A percentile compares a stretch with the other conserved stretches of the same genome.
Conservation (phyloP, 768 basidiomycete species). For the Termitomyces sp. region DNA sequence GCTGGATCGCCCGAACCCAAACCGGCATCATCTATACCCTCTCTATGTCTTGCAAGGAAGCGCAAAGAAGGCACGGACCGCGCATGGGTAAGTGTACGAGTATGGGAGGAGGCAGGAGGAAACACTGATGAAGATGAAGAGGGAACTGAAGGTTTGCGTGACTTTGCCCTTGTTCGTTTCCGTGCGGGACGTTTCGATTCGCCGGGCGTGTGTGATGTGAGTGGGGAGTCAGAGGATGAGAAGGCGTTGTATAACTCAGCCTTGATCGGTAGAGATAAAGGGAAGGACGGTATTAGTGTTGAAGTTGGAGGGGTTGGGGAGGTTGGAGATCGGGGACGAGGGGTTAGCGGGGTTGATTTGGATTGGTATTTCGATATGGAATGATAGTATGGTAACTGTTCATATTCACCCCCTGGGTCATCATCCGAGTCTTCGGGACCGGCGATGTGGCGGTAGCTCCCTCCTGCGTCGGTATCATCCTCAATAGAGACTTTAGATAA, state of each 20-base stretch:
- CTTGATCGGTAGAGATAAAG: conserved; percentile 24
- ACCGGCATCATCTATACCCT: background rate
- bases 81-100: background rate
- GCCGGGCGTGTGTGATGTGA: background rate
- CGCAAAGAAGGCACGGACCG: conserved; percentile 2
- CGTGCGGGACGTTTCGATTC: background rate
- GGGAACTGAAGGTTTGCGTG: background rate
- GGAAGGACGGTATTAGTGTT: background rate
- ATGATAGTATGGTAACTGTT: conserved; percentile 4
- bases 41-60: background rate
- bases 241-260: background rate
- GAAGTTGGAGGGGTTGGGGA: background rate
- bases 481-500: background rate
- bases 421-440: background rate
- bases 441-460: background rate
- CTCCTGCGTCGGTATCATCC: background rate
- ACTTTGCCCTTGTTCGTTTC: background rate
- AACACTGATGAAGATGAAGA: background rate
- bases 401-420: conserved; percentile 3
- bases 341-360: conserved; percentile 13
- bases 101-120: background rate
- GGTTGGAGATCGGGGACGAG: conserved; percentile 1
- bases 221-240: conserved; percentile 5
- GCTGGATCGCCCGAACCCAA: background rate
- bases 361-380: conserved; percentile 3